Base-by-base conservation (phyloP, 2,329 filamentous ascomycete species). In the Colletotrichum lini region DNA sequence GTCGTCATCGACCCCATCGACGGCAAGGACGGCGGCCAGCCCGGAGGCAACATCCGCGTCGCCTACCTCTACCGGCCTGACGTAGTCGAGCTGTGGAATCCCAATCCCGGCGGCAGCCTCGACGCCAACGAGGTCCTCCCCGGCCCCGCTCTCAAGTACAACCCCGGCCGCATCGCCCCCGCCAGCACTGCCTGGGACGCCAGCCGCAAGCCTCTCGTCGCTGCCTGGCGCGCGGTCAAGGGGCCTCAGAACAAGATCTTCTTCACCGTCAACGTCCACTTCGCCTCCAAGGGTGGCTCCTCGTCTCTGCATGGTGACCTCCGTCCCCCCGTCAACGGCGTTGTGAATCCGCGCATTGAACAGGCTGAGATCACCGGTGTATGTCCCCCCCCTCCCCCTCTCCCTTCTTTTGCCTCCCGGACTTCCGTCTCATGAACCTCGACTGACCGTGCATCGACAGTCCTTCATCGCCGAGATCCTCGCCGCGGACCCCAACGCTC, bases 231-330 rank as follows among this genome's bases (percentile, higher is more conserved):
- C 76, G 85, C 89, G 0, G 81, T 89, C 44, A 85, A 87, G 68
- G 85, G 85, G 3, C 80, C 79, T 38, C 82, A 84, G 70, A 84
- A 80, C 72, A 87, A 85, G 72, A 77, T 80, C 0, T 91, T 94
- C 80, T 94, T 92, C 80, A 93, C 92, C 2, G 84, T 94, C 73
- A 93, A 94, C 76, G 90, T 93, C 49, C 92, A 94, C 81, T 90
- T 89, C 76, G 85, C 85, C 0, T 90, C 87, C 76, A 94, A 94
- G 81, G 90, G 90, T 38, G 92, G 92, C 47, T 88, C 89, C 26
- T 88, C 89, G 7, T 87, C 88, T 9, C 80, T 93, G 12, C 87
- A 93, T 72, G 91, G 92, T 9, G 91, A 94, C 75, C 82, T 86
- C 0, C 84, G 92, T 10, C 90, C 92, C 1, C 92, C 92, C 0